Percentiles rank a stretch among this genome's conserved stretches.
phyloP scores from a whole-genome alignment of 768 basidiomycete species.

The Tricholoma bakamatsutake region DNA sequence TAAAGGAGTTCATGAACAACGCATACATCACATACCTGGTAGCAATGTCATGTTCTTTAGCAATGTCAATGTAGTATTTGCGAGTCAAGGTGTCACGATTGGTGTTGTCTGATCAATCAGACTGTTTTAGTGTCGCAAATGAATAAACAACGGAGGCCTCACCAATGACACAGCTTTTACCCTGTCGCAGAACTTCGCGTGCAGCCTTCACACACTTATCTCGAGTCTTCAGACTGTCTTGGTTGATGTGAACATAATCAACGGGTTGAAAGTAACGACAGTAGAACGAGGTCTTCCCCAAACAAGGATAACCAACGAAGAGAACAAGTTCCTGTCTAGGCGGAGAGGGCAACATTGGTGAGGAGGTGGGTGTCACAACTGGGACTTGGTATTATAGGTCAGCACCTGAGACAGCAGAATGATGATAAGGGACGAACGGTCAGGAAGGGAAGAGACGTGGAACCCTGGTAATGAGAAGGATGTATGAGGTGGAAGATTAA shows the following conservation, averaged over 20 bases:
- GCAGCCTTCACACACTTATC: slow-evolving; percentile 68
- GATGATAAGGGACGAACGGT: slow-evolving; percentile 21
- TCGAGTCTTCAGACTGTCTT: slow-evolving; percentile 73
- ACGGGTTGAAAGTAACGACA: slow-evolving; percentile 55
- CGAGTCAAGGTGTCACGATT: slow-evolving; percentile 72
- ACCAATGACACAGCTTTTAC: slow-evolving; percentile 77
- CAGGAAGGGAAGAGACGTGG: slow-evolving; percentile 43
- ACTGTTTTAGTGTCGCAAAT: not conserved
- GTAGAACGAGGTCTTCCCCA: slow-evolving; percentile 85
- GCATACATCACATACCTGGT: slow-evolving; percentile 39
- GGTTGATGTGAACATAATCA: slow-evolving; percentile 82
- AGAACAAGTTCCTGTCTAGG: slow-evolving; percentile 38
- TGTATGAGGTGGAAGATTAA: slow-evolving; percentile 40
- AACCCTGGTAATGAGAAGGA: slow-evolving; percentile 60
- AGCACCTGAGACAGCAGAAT: not conserved
- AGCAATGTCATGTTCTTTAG: slow-evolving; percentile 45
- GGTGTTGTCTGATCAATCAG: slow-evolving; percentile 68
- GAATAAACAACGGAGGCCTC: slow-evolving; percentile 12
- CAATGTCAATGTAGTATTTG: slow-evolving; percentile 63
- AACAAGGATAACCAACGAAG: slow-evolving; percentile 47
- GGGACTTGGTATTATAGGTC: slow-evolving; percentile 34
- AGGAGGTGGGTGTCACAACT: slow-evolving; percentile 41
- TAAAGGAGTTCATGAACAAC: not conserved
- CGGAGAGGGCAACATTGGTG: slow-evolving; percentile 39
- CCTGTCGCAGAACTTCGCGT: slow-evolving; percentile 44